These are phyloP conservation scores for Draba incana DNA, from an alignment of 345 rosid species.

Conservation along the genomic window DNA sequence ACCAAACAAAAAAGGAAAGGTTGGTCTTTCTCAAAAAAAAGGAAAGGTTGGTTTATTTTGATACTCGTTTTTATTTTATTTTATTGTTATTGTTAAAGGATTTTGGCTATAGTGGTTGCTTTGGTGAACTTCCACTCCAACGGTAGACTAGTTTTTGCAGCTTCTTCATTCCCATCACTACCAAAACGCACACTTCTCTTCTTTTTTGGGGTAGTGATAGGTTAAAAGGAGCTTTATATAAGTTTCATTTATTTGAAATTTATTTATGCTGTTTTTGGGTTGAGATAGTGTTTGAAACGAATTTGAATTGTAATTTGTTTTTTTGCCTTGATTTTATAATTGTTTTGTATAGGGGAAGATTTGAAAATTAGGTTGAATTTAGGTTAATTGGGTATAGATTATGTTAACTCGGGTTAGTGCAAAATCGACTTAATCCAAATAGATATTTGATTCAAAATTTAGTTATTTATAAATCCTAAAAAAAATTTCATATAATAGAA, in stretches of 20 bases:
- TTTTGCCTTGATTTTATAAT: neutral
- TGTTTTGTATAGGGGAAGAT: too few species aligned
- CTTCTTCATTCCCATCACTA: constrained; percentile 36
- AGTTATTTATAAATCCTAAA: too few species aligned
- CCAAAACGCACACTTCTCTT: constrained; percentile 17
- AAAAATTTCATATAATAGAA: neutral
- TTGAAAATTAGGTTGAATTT: neutral
- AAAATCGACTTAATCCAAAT: neutral
- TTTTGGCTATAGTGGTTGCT: constrained; percentile 36
- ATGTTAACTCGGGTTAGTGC: neutral
- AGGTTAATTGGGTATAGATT: neutral
- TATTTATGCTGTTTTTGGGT: neutral
- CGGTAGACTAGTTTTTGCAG: constrained; percentile 7
- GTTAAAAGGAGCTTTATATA: neutral
- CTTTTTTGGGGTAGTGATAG: constrained; percentile 21
- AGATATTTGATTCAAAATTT: neutral
- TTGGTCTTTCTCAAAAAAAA: neutral
- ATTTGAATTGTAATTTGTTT: constrained; percentile 2
- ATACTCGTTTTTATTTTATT: neutral
- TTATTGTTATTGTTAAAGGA: neutral
- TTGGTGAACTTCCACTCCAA: constrained; percentile 41
- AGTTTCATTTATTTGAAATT: constrained; percentile 10
- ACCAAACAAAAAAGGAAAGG: constrained; percentile 12
- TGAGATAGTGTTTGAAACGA: constrained; percentile 17
- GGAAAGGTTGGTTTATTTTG: constrained; percentile 6